Conservation (phyloP, 2,329 filamentous ascomycete genomes). For the Ophiostoma fasciatum region DNA sequence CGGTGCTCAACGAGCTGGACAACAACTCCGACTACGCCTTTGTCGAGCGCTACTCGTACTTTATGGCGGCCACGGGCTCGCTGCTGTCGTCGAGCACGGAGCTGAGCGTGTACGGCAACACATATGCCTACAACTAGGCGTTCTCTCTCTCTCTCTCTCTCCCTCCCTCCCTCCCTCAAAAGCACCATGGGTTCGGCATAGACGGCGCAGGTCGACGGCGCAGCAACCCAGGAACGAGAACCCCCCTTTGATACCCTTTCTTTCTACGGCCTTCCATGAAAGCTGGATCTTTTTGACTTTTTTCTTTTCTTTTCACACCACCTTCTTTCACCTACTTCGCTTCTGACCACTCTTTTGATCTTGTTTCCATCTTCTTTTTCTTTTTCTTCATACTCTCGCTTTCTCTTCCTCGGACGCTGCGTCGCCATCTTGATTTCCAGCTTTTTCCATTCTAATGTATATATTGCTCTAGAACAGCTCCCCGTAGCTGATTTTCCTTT, state of each 20-base stretch:
- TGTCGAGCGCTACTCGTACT: constrained; percentile 43
- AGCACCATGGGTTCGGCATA: constrained; percentile 2
- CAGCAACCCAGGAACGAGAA: no score
- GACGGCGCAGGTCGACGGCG: constrained; percentile 7
- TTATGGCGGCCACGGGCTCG: constrained; percentile 30
- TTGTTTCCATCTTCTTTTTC: constrained; percentile 1
- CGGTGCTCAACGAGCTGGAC: constrained; percentile 34
- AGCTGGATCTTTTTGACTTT: constrained; percentile 2
- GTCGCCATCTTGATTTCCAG: no score
- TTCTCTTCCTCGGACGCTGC: no score
- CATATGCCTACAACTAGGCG: constrained; percentile 27
- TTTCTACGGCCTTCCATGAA: no score
- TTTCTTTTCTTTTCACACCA: neutral
- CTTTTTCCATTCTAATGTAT: no score
- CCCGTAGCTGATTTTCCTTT: no score
- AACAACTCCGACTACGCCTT: constrained; percentile 27
- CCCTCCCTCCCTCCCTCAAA: no score
- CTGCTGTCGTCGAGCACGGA: constrained; percentile 25
- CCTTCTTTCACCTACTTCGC: neutral
- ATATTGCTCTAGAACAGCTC: no score
- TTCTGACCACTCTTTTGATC: neutral
- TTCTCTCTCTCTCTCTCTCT: no score
- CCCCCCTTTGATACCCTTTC: constrained; percentile 11
- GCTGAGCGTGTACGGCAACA: constrained; percentile 32
- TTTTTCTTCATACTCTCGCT: neutral